Base-by-base conservation (phyloP, 164 flowering plant genomes). In the Macadamia integrifolia region DNA sequence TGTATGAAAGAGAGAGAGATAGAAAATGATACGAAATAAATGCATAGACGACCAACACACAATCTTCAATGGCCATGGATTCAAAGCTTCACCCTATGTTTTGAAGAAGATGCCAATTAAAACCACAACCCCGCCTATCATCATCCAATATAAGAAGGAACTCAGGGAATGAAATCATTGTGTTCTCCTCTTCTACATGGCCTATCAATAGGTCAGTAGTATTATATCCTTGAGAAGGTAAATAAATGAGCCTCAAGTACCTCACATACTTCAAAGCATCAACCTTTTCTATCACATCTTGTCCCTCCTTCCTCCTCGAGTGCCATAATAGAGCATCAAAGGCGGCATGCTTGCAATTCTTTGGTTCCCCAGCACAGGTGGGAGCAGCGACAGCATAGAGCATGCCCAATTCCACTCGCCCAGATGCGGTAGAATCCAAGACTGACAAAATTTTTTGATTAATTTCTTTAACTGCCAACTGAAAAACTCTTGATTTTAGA, bases 351-450 rank as follows among this genome's bases (percentile, higher is more conserved):
- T 94, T 94, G 10, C 99, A 74, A 73, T 78, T 92, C 5, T 92
- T 97, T 0, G 82, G 71, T 30, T 85, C 31, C 9, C 99, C 98
- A 58, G 83, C 66, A 62, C 98, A 94, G 12, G 92, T 76, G 53
- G 98, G 97, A n/a, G 99, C 91, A 61, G 92, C 74, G 64, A 94
- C 62, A 23, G 98, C 97, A 75, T 75, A 94, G 75, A 94, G 87
- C 90, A 90, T 85, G 57, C 98, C 97, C 78, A 94, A 66, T 72
- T 94, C 99, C 31, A 94, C 87, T 75, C 97, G 81, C 17, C 96
- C 93, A 1, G 91, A 80, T 46, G 90, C 97, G 1, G 85, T 64
- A 13, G 75, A 87, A 69, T 94, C 99, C 80, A 94, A 67, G 11
- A 85, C 81, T 58, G 86, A 81, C 28, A 94, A 81, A 35, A 94